Evolutionary conservation across 1,284 basidiomycete species (phyloP).

Genomic region (Irpex sp.): DNA sequence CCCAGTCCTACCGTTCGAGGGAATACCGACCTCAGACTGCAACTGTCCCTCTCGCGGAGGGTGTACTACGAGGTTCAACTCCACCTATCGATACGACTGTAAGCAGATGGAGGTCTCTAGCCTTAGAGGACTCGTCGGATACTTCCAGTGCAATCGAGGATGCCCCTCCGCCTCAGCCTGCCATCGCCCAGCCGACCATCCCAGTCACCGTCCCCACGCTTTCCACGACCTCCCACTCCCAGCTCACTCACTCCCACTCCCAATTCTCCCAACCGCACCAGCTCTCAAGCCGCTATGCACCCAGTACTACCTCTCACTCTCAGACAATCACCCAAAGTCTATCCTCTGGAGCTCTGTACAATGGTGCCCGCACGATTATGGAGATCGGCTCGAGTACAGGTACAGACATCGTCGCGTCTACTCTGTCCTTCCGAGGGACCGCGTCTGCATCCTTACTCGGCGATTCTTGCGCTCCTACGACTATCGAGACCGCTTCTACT

Average conservation of each 20-base stretch:
- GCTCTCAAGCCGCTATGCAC: background rate
- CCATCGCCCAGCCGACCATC: background rate
- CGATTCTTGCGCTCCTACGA: conserved; percentile 5
- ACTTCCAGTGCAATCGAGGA: background rate
- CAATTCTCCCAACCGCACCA: background rate
- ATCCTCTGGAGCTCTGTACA: background rate
- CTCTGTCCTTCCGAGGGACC: conserved; percentile 7
- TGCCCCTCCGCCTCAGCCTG: background rate
- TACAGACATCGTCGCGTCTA: conserved; percentile 10
- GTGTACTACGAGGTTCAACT: background rate
- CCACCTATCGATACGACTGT: conserved; percentile 5
- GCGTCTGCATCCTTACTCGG: conserved; percentile 6
- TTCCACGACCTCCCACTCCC: background rate
- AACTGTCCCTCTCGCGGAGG: background rate
- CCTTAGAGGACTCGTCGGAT: background rate
- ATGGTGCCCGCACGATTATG: background rate
- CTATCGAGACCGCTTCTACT: background rate
- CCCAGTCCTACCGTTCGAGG: background rate
- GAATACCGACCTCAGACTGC: background rate
- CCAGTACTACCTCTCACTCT: background rate
- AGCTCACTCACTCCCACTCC: background rate
- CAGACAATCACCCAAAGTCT: background rate
- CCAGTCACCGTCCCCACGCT: background rate
- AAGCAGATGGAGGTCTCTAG: background rate
- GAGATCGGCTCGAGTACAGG: conserved; percentile 11